Base-by-base conservation (phyloP, 140 eudicot genomes). In the Stevia rebaudiana region DNA sequence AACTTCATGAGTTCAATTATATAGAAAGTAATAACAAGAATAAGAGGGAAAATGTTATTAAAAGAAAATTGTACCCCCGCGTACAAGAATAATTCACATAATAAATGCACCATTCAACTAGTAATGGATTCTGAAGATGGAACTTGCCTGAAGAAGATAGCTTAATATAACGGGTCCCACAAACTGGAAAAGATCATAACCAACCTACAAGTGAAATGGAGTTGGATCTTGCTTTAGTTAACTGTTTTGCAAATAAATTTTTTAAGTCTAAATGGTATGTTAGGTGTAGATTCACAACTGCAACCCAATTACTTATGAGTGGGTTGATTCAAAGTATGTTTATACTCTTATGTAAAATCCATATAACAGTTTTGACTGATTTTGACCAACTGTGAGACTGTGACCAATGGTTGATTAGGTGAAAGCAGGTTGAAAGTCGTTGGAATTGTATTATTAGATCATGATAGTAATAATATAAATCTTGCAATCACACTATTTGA, bases 151-250 rank as follows among this genome's bases (percentile, higher is more conserved):
- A 67, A 92, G 78, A 18, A 92, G 95, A 63, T 69, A 71, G 77
- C 77, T 88, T 63, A 92, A 65, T 73, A 92, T 73, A 65, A 92
- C 82, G 3, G 98, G 98, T 16, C 98, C 98, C 30, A 92, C 82
- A 72, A 92, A 92, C 75, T 88, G 96, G 17, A 95, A 85, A 53
- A 79, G 70, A 81, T 92, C 98, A 61, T 83, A 87, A 55, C 96
- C 96, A 18, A 92, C 78, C 98, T 92, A 68, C 92, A 92, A 61
- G 53, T 52, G 13, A 76, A 52, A 56, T 11, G 49, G 59, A 25
- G 54, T 57, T 30, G 10, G 46, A 61, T 66, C 52, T 15, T 65
- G 18, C 37, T 21, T 33, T 58, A 58, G 69, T 50, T 39, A 40
- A 74, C 40, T 47, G 56, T 25, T 12, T n/a, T 15, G 39, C 10